Evolutionary conservation across 768 basidiomycete genomes (phyloP).

Genomic region (Melanogaster broomeanus): DNA sequence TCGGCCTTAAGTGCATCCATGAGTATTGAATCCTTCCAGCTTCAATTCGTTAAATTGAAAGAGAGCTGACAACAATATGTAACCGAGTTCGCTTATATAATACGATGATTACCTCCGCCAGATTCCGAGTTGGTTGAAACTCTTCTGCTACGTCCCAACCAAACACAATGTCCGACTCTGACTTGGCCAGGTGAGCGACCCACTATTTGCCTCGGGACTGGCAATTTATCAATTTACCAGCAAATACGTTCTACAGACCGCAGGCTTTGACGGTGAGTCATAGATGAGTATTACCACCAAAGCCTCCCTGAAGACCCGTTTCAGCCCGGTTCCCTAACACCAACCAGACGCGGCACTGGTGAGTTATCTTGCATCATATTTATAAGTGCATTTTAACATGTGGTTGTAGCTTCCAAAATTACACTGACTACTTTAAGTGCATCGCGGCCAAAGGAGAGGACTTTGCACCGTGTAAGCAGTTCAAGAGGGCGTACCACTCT

Average conservation of each 20-base stretch:
- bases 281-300: not conserved
- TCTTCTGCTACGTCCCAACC: conserved; percentile 43
- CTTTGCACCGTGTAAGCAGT: conserved; percentile 98
- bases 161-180: conserved; percentile 61
- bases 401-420: conserved; percentile 83
- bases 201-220: not conserved
- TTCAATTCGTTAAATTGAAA: too few species aligned
- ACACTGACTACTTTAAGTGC: conserved; percentile 98
- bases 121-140: conserved; percentile 26
- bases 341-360: conserved; percentile 98
- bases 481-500: conserved; percentile 93
- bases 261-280: conserved; percentile 83
- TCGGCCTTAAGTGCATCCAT: conserved; percentile 95
- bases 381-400: not conserved
- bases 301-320: conserved; percentile 9
- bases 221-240: conserved; percentile 39
- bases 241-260: conserved; percentile 91
- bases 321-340: conserved; percentile 86
- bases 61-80: not conserved
- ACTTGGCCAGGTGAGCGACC: conserved; percentile 53
- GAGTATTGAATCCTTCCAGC: too few species aligned
- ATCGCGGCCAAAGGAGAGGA: conserved; percentile 96
- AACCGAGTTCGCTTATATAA: conserved; percentile 22
- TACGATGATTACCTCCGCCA: conserved; percentile 36
- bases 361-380: conserved; percentile 20